Base-by-base conservation (phyloP, 2,329 filamentous ascomycete species). In the Lachnellula suecica region DNA sequence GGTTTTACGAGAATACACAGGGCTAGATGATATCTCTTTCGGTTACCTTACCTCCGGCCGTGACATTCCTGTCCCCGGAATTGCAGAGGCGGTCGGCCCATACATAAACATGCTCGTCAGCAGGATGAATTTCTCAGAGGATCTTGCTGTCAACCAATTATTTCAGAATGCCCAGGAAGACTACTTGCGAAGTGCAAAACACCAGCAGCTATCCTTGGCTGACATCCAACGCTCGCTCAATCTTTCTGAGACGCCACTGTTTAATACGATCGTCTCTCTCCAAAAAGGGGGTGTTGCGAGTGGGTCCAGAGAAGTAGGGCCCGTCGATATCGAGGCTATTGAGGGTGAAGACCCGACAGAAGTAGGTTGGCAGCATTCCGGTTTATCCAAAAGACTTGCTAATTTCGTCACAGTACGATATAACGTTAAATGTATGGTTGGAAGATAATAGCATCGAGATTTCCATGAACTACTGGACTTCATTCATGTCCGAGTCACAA, bases 61-160 rank as follows among this genome's bases (percentile, higher is more conserved):
- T 13, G 79, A 83, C 53, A 70, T 75, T 4, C 72, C 77, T 1
- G 67, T 83, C 1, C 65, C 70, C 2, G 71, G 73, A 1, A 74
- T 82, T 10, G 23, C 43, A 19, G 4, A 31, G 3, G 37, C 45
- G 4, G 71, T 78, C 10, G 80, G 81, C 0, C 70, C 73, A 9
- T 77, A 81, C 44, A 77, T 82, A 53, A 81, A 79, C 49, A 80
- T 82, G 73, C 70, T 83, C 2, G 74, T 79, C 42, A 79, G 74
- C 52, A 72, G 74, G 5, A 67, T 80, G 4, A 62, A 68, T 50
- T 58, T 77, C 19, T 37, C 15, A 11, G 29, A 41, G 40, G 23
- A 27, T 4, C 23, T 25, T 8, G 47, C 49, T n/a, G 31, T 35
- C 11, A 8, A 8, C 20, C 23, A 52, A 23, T n/a, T 51, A 8